Conservation (phyloP, 2,329 filamentous ascomycete genomes). For the Westerdykella sp. region DNA sequence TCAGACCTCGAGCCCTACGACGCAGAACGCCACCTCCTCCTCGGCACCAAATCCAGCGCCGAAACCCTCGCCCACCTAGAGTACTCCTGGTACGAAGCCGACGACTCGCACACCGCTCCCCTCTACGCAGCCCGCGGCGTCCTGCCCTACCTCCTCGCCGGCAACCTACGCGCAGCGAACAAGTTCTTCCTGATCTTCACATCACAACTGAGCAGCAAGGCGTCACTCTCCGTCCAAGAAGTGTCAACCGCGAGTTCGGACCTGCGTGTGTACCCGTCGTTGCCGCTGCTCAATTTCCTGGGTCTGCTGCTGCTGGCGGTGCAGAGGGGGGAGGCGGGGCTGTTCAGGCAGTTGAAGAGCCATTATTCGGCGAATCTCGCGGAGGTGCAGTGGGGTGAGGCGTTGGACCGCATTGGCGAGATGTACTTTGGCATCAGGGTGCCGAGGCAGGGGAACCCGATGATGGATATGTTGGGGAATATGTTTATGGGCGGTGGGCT, state of each 20-base stretch:
- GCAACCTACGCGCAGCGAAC: conserved; percentile 85
- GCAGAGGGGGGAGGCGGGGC: conserved; percentile 68
- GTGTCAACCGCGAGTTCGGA: conserved; percentile 70
- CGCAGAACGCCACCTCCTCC: conserved; percentile 79
- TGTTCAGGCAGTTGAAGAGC: conserved; percentile 73
- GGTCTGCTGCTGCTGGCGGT: conserved; percentile 76
- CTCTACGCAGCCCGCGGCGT: conserved; percentile 81
- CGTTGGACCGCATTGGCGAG: conserved; percentile 81
- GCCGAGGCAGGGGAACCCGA: conserved; percentile 80
- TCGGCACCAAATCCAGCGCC: conserved; percentile 85
- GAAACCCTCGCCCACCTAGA: conserved; percentile 75
- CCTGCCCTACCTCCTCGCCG: conserved; percentile 82
- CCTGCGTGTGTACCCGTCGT: conserved; percentile 74
- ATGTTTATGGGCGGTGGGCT: conserved; percentile 74
- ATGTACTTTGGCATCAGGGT: conserved; percentile 94
- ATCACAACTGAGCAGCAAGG: conserved; percentile 55
- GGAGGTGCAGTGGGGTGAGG: conserved; percentile 72
- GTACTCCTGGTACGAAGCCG: conserved; percentile 88
- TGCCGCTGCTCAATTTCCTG: conserved; percentile 94
- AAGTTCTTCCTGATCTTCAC: conserved; percentile 73
- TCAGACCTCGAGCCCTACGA: conserved; percentile 84
- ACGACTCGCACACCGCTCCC: conserved; percentile 80
- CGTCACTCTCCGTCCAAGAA: conserved; percentile 67
- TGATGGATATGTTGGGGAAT: conserved; percentile 97
- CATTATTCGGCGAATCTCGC: conserved; percentile 77